Conservation (phyloP, 2,329 filamentous ascomycete species). For the Hypoxylon sp. region DNA sequence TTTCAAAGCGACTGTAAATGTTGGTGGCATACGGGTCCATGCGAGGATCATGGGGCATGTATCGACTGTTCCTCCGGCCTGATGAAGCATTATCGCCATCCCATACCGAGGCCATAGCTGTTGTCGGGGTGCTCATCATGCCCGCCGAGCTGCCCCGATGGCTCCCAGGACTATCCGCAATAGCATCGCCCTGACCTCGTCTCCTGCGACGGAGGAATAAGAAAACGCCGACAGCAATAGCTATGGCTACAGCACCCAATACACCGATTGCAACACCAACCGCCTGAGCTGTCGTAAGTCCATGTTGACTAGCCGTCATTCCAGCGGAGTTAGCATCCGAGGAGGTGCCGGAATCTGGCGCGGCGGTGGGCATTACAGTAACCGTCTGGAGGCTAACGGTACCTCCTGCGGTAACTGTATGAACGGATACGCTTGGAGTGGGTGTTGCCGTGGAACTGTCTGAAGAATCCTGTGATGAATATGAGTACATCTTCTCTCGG, state of each 20-base stretch:
- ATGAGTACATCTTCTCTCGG: slow-evolving; percentile 22
- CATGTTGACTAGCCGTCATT: slow-evolving; percentile 36
- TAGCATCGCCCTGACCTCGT: slow-evolving; percentile 60
- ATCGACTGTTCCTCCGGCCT: slow-evolving; percentile 66
- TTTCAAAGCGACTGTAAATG: slow-evolving; percentile 68
- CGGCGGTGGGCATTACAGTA: slow-evolving; percentile 64
- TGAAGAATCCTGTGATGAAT: slow-evolving; percentile 38
- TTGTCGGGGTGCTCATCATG: slow-evolving; percentile 61
- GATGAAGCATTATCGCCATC: slow-evolving; percentile 58
- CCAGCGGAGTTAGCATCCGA: slow-evolving; percentile 29
- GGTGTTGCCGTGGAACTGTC: slow-evolving; percentile 46
- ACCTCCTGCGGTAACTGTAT: slow-evolving; percentile 70
- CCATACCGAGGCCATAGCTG: slow-evolving; percentile 61
- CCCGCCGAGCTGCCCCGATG: slow-evolving; percentile 67
- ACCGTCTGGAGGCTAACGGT: slow-evolving; percentile 65
- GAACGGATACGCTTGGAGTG: slow-evolving; percentile 57
- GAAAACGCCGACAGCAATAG: slow-evolving; percentile 56
- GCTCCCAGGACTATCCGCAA: slow-evolving; percentile 62
- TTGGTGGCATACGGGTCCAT: slow-evolving; percentile 73
- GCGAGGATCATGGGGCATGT: slow-evolving; percentile 74
- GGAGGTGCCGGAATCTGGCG: slow-evolving; percentile 3
- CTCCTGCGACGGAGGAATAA: slow-evolving; percentile 64
- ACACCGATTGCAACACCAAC: slow-evolving; percentile 54
- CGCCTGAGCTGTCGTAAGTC: slow-evolving; percentile 48
- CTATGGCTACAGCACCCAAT: slow-evolving; percentile 48